Percentiles rank a stretch among this genome's conserved stretches.
These are phyloP conservation scores for Iris macrosiphon DNA, from an alignment of 106 monocot species.

Conservation along the genomic window DNA sequence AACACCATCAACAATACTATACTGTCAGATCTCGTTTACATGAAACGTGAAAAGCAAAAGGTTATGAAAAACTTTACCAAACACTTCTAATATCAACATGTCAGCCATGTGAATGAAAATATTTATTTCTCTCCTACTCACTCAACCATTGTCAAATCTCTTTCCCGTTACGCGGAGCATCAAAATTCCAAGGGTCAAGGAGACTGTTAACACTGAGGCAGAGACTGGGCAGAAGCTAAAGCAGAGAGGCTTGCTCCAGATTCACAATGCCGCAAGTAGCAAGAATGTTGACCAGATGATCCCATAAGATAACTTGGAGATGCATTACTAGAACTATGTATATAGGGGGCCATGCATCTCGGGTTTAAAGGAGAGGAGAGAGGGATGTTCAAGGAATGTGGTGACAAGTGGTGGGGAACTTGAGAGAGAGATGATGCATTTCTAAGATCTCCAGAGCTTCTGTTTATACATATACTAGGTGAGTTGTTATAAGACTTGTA, in stretches of 20 bases:
- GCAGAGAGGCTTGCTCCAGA: constrained; percentile 25
- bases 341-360: constrained; percentile 18
- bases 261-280: constrained; percentile 22
- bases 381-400: constrained; percentile 22
- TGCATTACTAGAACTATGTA: constrained; percentile 32
- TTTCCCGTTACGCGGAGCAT: no score
- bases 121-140: no score
- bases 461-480: constrained; percentile 8
- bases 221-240: constrained; percentile 22
- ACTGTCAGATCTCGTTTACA: no score
- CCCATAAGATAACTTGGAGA: constrained; percentile 44
- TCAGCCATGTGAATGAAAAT: no score
- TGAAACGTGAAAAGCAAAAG: no score
- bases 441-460: constrained; percentile 23
- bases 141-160: no score
- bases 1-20: no score
- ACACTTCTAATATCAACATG: no score
- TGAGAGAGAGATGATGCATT: constrained; percentile 29
- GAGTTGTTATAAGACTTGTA: constrained; percentile 27
- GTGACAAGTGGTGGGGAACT: constrained; percentile 17
- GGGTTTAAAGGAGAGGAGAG: constrained; percentile 20
- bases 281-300: constrained; percentile 19
- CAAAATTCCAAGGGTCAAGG: no score
- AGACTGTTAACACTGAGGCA: constrained; percentile 21
- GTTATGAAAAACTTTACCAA: no score